phyloP scores from a whole-genome alignment of 371 early-diverging fungal genomes.

The Blastocladiella emersonii region DNA sequence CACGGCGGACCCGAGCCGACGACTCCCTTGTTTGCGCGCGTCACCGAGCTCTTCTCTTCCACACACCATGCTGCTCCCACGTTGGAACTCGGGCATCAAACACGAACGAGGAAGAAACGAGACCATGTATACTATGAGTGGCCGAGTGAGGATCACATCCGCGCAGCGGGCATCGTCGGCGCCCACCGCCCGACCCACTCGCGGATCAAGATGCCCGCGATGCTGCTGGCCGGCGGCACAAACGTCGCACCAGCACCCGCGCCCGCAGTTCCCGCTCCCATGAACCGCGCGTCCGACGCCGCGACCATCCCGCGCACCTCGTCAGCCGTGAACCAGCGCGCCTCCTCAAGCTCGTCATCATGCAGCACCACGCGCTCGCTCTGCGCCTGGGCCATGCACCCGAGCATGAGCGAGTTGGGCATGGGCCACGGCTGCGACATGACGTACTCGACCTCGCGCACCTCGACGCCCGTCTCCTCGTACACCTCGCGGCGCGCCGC shows the following conservation, averaged over 20 bases:
- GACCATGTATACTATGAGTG: no score
- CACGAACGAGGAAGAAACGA: no score
- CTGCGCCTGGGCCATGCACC: conserved; percentile 53
- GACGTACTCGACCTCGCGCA: conserved; percentile 46
- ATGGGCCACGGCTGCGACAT: conserved; percentile 75
- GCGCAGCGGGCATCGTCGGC: no score
- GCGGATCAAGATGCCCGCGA: neutral
- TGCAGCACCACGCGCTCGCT: conserved; percentile 39
- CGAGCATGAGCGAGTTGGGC: conserved; percentile 55
- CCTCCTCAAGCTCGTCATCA: conserved; percentile 17
- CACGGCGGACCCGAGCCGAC: no score
- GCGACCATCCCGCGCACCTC: neutral
- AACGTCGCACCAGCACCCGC: neutral
- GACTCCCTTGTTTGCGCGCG: no score
- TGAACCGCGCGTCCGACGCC: neutral
- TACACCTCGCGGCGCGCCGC: conserved; percentile 61
- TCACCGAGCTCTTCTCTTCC: no score
- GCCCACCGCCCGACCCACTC: neutral
- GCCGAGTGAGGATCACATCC: no score
- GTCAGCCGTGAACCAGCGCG: neutral
- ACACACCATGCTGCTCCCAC: no score
- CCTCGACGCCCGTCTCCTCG: conserved; percentile 59
- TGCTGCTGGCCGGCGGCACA: neutral
- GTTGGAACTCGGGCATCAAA: no score
- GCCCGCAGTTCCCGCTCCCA: no score